Percentiles rank a stretch among this genome's conserved stretches.
Conservation (phyloP, 148 eudicot species). For the Limonium bicolor region DNA sequence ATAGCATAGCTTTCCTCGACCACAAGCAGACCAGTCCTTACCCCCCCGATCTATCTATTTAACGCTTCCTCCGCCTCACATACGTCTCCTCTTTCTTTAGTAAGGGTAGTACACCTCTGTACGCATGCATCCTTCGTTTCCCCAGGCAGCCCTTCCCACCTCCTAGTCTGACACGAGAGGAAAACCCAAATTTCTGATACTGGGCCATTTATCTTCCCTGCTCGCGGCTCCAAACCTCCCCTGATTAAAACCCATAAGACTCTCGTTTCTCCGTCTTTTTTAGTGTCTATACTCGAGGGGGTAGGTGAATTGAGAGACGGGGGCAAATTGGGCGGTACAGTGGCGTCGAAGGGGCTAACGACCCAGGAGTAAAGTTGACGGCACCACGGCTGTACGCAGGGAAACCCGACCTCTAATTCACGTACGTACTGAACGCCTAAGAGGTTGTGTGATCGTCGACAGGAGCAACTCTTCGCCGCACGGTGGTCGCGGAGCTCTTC, state of each 20-base stretch:
- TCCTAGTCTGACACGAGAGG: neutral
- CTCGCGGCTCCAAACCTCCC: neutral
- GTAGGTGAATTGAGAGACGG: too few species aligned
- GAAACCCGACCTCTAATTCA: slow-evolving; percentile 20
- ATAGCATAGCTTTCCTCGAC: too few species aligned
- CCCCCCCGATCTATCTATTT: neutral
- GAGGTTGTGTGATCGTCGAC: slow-evolving; percentile 29
- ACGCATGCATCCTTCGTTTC: neutral
- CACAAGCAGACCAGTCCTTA: neutral
- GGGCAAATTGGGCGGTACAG: too few species aligned
- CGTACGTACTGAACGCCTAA: slow-evolving; percentile 27
- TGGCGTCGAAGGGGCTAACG: slow-evolving; percentile 23
- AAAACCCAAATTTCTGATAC: neutral
- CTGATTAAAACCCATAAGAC: too few species aligned
- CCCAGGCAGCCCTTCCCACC: neutral
- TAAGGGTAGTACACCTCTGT: too few species aligned
- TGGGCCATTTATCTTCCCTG: too few species aligned
- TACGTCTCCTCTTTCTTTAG: too few species aligned
- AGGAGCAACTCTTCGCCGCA: slow-evolving; percentile 11
- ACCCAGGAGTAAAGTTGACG: slow-evolving; percentile 38
- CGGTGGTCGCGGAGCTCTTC: slow-evolving; percentile 7
- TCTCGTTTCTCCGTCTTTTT: too few species aligned
- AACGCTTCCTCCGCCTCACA: neutral
- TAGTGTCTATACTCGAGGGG: too few species aligned
- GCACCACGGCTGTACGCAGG: slow-evolving; percentile 69